Base-by-base conservation (phyloP, 2,329 filamentous ascomycete genomes). In the Colletotrichum sojae region DNA sequence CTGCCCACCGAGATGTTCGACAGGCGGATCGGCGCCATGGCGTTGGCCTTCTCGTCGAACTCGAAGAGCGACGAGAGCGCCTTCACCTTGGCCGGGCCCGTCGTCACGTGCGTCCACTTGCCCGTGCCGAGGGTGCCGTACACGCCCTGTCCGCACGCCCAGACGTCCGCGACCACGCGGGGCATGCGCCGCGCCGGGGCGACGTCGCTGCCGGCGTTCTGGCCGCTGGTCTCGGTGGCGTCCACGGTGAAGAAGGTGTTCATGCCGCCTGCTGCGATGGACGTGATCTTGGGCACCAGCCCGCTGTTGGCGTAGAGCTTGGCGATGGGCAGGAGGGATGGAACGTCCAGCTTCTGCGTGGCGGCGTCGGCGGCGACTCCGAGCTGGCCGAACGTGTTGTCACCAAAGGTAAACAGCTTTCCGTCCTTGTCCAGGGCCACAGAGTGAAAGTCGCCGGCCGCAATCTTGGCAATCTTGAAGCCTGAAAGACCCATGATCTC, bases 201-300 rank as follows among this genome's bases (percentile, higher is more conserved):
- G 51, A 66, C 46, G 22, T 71, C 71, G 5, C 62, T 49, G 45
- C 64, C 63, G 16, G 63, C 63, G 27, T 68, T 64, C 4, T 83
- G 83, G 46, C 78, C 79, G 6, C 84, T 81, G n/a, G 89, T 80
- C 57, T 89, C 87, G 15, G 87, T 89, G 3, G 92, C 92, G 76
- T 98, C 94, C 56, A 97, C 87, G 0, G 91, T 93, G 77, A 98
- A 94, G 81, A 94, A 98, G 54, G 91, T 95, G 76, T 94, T 97
- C 53, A 88, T 85, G 1, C 96, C 96, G 16, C 96, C 96, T 2
- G 96, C 96, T 9, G 92, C 92, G 73, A 98, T 90, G 15, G 86
- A 87, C 0, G 92, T 97, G 10, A 95, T 92, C 60, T 84, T 88
- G 2, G 93, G 88, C 27, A 86, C 76, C 63, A 90, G 86, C 2